These are phyloP conservation scores for Fusarium multiceps DNA, from an alignment of 2,329 filamentous ascomycete genomes.

Conservation along the genomic window DNA sequence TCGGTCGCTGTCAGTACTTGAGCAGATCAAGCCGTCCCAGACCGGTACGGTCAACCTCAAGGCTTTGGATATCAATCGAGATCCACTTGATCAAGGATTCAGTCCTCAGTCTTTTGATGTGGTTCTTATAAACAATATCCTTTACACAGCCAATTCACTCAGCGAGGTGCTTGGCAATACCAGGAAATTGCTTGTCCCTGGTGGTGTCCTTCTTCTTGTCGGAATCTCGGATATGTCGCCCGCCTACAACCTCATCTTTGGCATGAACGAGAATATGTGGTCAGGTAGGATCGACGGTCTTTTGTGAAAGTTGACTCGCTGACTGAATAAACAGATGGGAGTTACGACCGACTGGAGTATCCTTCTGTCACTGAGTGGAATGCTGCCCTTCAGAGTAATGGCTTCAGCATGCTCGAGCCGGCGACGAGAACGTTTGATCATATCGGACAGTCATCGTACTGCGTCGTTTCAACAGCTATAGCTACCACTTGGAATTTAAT, in stretches of 20 bases:
- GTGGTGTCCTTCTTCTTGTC: background rate
- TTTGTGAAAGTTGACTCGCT: rapidly evolving
- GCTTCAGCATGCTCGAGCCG: conserved; percentile 23
- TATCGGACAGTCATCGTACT: conserved; percentile 23
- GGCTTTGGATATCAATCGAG: conserved; percentile 4
- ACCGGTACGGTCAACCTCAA: background rate
- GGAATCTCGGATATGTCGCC: conserved; percentile 26
- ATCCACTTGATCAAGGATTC: conserved; percentile 10
- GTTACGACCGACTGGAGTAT: background rate
- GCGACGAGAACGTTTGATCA: conserved; percentile 23
- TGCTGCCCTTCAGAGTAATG: background rate
- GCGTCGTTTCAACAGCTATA: background rate
- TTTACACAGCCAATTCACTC: conserved; percentile 2
- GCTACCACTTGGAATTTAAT: background rate
- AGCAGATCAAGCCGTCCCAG: background rate
- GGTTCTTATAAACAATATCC: conserved; percentile 10
- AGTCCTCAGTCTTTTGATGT: background rate
- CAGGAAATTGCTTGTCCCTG: conserved; percentile 5
- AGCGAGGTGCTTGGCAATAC: background rate
- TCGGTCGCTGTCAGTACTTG: background rate
- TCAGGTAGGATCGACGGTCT: background rate
- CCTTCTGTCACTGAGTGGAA: conserved; percentile 13
- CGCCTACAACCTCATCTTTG: conserved; percentile 18
- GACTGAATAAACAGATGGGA: background rate
- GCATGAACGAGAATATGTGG: conserved; percentile 24